phyloP scores from a whole-genome alignment of 441 rosid genomes.

The Syzygium syzygioides region DNA sequence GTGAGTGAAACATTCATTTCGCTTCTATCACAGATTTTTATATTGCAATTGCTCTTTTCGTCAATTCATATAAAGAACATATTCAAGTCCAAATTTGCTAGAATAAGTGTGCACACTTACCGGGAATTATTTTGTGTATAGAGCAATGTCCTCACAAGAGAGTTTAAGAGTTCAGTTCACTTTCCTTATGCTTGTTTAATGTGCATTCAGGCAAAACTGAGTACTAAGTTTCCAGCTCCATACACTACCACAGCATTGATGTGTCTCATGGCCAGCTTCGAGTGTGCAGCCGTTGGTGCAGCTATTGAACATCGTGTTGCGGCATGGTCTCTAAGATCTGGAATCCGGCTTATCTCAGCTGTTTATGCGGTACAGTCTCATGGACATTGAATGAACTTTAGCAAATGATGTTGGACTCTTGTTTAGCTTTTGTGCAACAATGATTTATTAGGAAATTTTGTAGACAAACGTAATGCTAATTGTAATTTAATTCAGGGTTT shows the following conservation, averaged over 20 bases:
- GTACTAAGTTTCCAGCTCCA: constrained; percentile 71
- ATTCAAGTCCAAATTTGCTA: not conserved
- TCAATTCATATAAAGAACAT: not conserved
- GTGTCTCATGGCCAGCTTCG: constrained; percentile 67
- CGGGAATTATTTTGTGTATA: not conserved
- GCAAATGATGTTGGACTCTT: not conserved
- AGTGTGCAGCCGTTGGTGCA: constrained; percentile 42
- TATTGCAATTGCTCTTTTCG: not conserved
- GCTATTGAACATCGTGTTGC: constrained; percentile 42
- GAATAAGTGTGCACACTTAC: not conserved
- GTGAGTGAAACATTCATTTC: constrained; percentile 17
- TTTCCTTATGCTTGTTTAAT: not conserved
- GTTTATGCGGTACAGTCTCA: constrained; percentile 48
- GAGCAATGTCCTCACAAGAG: not conserved
- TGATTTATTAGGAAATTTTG: not conserved
- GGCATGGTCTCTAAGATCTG: constrained; percentile 56
- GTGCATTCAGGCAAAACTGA: constrained; percentile 44
- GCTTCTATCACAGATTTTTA: not conserved
- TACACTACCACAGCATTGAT: constrained; percentile 74
- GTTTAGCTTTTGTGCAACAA: not conserved
- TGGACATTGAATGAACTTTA: not conserved
- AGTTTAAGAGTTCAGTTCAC: not conserved
- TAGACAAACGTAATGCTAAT: not conserved
- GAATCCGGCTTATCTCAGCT: constrained; percentile 55
- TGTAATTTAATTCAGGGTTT: constrained; percentile 38